phyloP scores from a whole-genome alignment of 768 basidiomycete species.

The Candolleomyces efflorescens region DNA sequence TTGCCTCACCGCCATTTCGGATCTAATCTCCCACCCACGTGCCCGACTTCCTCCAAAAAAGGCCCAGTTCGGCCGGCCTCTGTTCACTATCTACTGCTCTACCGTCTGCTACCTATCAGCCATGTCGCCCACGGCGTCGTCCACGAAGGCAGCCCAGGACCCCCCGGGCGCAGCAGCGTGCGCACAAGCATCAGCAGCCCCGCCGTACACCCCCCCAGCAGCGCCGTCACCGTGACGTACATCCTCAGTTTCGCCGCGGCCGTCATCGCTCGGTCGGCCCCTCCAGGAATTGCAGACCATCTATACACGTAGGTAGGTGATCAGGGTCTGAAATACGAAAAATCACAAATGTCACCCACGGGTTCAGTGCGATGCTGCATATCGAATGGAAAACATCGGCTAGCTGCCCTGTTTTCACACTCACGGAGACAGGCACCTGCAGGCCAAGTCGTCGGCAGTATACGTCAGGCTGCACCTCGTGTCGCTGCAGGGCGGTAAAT shows the following conservation, averaged over 20 bases:
- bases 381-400: constrained; percentile 88
- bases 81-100: constrained; percentile 31
- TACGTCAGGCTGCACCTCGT: constrained; percentile 98
- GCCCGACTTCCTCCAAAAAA: not conserved
- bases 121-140: constrained; percentile 60
- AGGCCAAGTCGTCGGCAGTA: constrained; percentile 87
- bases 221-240: constrained; percentile 68
- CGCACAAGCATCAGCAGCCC: constrained; percentile 68
- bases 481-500: constrained; percentile 52
- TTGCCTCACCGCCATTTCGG: constrained; percentile 10
- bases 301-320: constrained; percentile 25
- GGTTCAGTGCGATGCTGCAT: constrained; percentile 79
- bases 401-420: constrained; percentile 78
- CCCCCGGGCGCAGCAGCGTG: constrained; percentile 61
- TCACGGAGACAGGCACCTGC: constrained; percentile 94
- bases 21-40: constrained; percentile 10
- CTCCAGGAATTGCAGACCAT: constrained; percentile 70
- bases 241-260: constrained; percentile 63
- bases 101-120: constrained; percentile 56
- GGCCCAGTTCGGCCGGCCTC: not conserved
- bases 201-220: constrained; percentile 72
- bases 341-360: constrained; percentile 48
- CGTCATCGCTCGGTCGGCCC: constrained; percentile 74
- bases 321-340: constrained; percentile 16
- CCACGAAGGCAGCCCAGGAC: constrained; percentile 48